A percentile compares a stretch with the other conserved stretches of the same genome.
phyloP scores from a whole-genome alignment of 768 basidiomycete species.

The Gelatoporia subvermispora region DNA sequence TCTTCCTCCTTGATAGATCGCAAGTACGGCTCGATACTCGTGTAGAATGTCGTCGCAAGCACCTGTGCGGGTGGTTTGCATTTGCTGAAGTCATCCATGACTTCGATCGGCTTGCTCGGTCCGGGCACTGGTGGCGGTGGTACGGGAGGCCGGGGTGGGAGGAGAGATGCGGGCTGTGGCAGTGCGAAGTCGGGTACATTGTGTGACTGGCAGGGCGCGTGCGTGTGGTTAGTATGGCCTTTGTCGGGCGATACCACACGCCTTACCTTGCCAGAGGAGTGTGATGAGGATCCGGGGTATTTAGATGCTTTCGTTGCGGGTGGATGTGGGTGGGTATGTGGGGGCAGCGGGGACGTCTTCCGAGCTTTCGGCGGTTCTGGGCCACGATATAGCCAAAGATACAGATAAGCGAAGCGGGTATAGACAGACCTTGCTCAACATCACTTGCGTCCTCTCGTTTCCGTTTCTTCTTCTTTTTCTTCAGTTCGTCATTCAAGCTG shows the following conservation, averaged over 20 bases:
- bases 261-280: conserved; percentile 47
- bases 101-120: conserved; percentile 80
- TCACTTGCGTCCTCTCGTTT: conserved; percentile 77
- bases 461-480: conserved; percentile 83
- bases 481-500: conserved; percentile 45
- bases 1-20: conserved; percentile 92
- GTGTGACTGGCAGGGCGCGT: conserved; percentile 5
- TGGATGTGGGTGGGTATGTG: conserved; percentile 30
- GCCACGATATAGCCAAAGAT: conserved; percentile 6
- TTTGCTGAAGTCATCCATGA: conserved; percentile 86
- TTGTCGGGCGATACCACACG: not conserved
- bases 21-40: conserved; percentile 85
- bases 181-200: conserved; percentile 60
- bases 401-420: conserved; percentile 4
- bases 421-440: conserved; percentile 47
- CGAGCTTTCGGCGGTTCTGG: conserved; percentile 41
- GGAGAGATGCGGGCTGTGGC: conserved; percentile 44
- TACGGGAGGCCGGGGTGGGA: conserved; percentile 59
- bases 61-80: conserved; percentile 72
- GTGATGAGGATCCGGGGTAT: conserved; percentile 38
- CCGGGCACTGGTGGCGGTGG: conserved; percentile 64
- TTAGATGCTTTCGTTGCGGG: conserved; percentile 54
- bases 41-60: conserved; percentile 74
- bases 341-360: conserved; percentile 53
- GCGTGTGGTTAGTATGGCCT: not conserved